Evolutionary conservation across 176 grass and related monocot genomes (phyloP).

Genomic region (Cenchrus fungigraminus): DNA sequence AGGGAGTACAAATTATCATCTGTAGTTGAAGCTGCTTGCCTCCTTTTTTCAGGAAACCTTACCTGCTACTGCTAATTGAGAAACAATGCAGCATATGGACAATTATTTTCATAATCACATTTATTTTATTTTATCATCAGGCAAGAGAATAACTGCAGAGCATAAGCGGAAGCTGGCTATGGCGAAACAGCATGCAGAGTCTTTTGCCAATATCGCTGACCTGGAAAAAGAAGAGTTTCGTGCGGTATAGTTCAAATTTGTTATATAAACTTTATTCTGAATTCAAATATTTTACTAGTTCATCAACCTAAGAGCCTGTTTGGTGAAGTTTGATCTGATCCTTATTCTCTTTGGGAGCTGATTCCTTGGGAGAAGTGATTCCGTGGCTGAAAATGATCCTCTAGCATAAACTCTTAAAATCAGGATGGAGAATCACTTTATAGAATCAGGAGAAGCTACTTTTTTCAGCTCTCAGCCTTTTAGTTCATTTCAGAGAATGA

Average conservation of each 20-base stretch:
- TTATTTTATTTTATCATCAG: constrained; percentile 41
- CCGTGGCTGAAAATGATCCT: too few species aligned
- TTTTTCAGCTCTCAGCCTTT: too few species aligned
- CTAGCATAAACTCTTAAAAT: too few species aligned
- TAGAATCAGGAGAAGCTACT: too few species aligned
- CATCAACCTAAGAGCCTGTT: background rate
- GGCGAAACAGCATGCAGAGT: constrained; percentile 78
- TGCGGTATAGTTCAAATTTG: constrained; percentile 50
- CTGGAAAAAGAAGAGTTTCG: constrained; percentile 63
- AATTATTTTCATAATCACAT: constrained; percentile 11
- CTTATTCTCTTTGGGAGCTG: too few species aligned
- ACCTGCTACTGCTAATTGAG: background rate
- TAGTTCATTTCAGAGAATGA: too few species aligned
- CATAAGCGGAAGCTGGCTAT: constrained; percentile 46
- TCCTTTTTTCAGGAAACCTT: background rate
- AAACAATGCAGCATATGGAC: background rate
- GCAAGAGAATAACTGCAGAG: constrained; percentile 68
- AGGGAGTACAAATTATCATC: background rate
- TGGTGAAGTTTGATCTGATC: too few species aligned
- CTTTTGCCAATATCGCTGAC: constrained; percentile 68
- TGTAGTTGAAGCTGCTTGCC: background rate
- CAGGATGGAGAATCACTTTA: too few species aligned
- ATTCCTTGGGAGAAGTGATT: too few species aligned
- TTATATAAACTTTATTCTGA: background rate
- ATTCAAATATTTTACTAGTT: constrained; percentile 4